Evolutionary conservation across 805 yeast species (phyloP), one percentile per base, ranked within the genome.

Genomic region (Barnettozyma sp.): DNA sequence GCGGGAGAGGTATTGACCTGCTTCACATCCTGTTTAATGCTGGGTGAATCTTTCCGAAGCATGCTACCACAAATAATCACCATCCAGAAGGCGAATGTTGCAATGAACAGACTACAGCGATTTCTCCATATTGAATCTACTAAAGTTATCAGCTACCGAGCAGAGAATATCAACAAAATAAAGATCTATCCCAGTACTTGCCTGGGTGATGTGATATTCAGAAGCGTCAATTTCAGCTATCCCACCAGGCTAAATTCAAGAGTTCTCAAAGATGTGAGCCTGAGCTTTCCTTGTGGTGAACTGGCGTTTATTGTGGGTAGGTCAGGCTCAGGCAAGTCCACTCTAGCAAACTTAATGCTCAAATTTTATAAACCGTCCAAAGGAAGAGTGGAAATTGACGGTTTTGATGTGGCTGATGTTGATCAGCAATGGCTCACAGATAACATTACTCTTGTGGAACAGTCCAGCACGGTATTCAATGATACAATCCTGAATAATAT

Each of bases 311-410:
- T 92, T 4, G 72, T 92, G 27, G 99, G 99, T 1, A 67, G 70
- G 41, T 87, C 97, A 0, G 99, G 99, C 0, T 78, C 88, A 0
- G 98, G 98, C 0, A 92, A 92, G 55, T 90, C 97, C 0, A 82
- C 97, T 0, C 42, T 92, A 2, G 71, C 81, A 0, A 70, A 70
- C 24, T 54, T 92, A 2, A 47, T 92, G 1, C 54, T 82, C 36
- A 71, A 71, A 19, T 68, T 84, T 17, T 86, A 88, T 48, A 42
- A 54, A 0, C 59, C 66, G 1, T 45, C 57, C 5, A 38, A 54
- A 0, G 98, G 98, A 0, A 38, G 49, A 2, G 70, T 92, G 1
- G 52, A 52, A 3, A 56, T 88, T 10, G 87, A 77, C 53, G 80
- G 73, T 0, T 50, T 58, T 30, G 60, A 70, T 27, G 51, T 82